These are phyloP conservation scores for Penicillium sclerotigenum DNA, from an alignment of 2,329 filamentous ascomycete genomes.

Conservation along the genomic window DNA sequence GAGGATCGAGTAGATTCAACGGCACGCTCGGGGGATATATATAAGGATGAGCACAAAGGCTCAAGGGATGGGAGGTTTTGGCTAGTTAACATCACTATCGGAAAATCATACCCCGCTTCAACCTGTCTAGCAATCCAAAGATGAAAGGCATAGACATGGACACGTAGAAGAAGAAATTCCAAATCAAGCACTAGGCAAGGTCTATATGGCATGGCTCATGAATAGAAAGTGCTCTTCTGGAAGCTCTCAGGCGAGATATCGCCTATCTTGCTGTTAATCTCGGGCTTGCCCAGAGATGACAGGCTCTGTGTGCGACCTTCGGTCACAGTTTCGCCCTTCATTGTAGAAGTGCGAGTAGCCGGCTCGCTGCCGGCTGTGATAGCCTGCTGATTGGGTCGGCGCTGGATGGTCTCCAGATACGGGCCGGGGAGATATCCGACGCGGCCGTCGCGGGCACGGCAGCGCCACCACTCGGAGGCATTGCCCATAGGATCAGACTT, in stretches of 20 bases:
- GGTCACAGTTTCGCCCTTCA: constrained; percentile 38
- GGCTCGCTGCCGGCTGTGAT: constrained; percentile 42
- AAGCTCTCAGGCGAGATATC: constrained; percentile 68
- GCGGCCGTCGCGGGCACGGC: constrained; percentile 81
- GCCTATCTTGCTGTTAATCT: constrained; percentile 57
- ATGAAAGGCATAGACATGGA: neutral
- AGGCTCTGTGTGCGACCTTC: constrained; percentile 34
- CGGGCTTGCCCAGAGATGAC: constrained; percentile 38
- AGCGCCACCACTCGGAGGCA: constrained; percentile 95
- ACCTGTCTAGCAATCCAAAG: neutral
- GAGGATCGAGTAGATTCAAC: neutral
- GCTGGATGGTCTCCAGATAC: constrained; percentile 76
- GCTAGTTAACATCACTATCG: neutral
- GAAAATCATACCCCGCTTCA: constrained; percentile 4
- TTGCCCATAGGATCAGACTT: constrained; percentile 91
- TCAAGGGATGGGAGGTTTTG: constrained; percentile 1
- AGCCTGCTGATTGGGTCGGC: constrained; percentile 46
- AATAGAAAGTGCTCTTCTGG: constrained; percentile 68
- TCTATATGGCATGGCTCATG: constrained; percentile 39
- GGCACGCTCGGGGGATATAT: constrained; percentile 1
- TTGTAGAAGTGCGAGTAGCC: constrained; percentile 53
- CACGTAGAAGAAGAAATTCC: neutral
- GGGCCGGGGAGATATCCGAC: constrained; percentile 89
- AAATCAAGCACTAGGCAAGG: neutral
- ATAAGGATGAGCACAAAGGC: constrained; percentile 3